Conservation (phyloP, 352 stramenopile genomes). For the Phytophthora colocasiae region DNA sequence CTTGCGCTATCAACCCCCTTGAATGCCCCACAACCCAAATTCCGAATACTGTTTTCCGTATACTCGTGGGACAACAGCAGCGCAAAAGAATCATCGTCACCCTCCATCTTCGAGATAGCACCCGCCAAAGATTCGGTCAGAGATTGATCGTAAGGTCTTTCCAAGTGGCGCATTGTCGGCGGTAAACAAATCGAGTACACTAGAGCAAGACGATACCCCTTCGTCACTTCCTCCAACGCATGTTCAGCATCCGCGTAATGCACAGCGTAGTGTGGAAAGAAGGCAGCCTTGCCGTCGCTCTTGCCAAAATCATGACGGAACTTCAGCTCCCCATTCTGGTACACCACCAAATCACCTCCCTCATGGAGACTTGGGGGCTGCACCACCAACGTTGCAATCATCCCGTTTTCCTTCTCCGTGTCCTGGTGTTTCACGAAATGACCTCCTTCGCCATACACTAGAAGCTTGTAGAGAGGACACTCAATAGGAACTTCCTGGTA, state of each 20-base stretch:
- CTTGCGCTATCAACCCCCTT: not conserved
- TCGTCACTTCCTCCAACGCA: constrained; percentile 30
- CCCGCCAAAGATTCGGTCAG: not conserved
- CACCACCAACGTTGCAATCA: constrained; percentile 58
- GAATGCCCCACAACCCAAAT: not conserved
- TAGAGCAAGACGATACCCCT: constrained; percentile 9
- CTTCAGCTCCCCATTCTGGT: constrained; percentile 4
- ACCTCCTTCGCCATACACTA: constrained; percentile 49
- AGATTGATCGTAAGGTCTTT: not conserved
- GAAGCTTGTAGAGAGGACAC: constrained; percentile 49
- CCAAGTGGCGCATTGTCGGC: not conserved
- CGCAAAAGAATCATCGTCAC: not conserved
- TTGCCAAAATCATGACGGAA: constrained; percentile 34
- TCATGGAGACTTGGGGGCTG: constrained; percentile 35
- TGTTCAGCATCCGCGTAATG: constrained; percentile 40
- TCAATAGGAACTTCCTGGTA: constrained; percentile 22
- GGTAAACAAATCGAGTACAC: constrained; percentile 19
- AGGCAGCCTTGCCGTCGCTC: constrained; percentile 11
- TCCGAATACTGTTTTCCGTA: not conserved
- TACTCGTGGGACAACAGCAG: not conserved
- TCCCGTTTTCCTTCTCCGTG: constrained; percentile 60
- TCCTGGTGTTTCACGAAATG: constrained; percentile 58
- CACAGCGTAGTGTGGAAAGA: constrained; percentile 24
- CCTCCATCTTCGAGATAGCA: not conserved
- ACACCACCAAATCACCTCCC: constrained; percentile 30